Evolutionary conservation across 1,139 yeast species (phyloP), one percentile per base, ranked within the genome.

Genomic region (Debaryomyces robertsiae): DNA sequence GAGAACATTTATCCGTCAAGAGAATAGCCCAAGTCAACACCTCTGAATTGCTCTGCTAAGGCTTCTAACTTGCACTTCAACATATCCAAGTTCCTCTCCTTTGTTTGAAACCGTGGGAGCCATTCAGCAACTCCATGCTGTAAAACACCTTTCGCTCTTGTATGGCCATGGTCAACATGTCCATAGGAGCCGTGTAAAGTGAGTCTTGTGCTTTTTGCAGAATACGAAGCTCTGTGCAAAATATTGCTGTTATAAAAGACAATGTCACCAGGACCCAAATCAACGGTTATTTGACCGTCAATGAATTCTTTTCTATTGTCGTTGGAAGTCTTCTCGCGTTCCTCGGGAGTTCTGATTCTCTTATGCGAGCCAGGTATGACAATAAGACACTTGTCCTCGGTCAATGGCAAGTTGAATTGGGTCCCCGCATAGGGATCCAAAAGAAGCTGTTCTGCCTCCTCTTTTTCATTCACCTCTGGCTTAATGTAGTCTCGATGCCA

Each of bases 141-240:
- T 41, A 77, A 67, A 13, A 77, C 70, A 4, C 80, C 79, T 47
- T 66, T 67, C 3, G 82, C 81, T 45, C 82, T 62, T 18, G 65
- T 54, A 43, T 63, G 61, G 4, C 80, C 81, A 42, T 62, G 63
- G 24, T 63, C 61, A 25, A 55, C 67, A 50, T 74, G 77, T 3
- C 82, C 82, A 48, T 76, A 76, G 2, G 79, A 72, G 0, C 82
- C 82, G 51, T 77, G 82, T 27, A 77, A 57, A 1, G 82, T 77
- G 41, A 76, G 61, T 43, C 82, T 60, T 43, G 63, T 67, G 29
- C 61, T 57, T 30, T 60, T 58, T 22, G 78, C 61, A 22, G 61
- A 61, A 50, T 77, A 77, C 17, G 67, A 58, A 0, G 77, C 82
- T 24, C 82, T 60, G 55, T 77, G 82, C 39, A 77, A 63, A 39